phyloP scores from a whole-genome alignment of 495 filamentous ascomycete genomes.

The Opeltia flavorubescens region DNA sequence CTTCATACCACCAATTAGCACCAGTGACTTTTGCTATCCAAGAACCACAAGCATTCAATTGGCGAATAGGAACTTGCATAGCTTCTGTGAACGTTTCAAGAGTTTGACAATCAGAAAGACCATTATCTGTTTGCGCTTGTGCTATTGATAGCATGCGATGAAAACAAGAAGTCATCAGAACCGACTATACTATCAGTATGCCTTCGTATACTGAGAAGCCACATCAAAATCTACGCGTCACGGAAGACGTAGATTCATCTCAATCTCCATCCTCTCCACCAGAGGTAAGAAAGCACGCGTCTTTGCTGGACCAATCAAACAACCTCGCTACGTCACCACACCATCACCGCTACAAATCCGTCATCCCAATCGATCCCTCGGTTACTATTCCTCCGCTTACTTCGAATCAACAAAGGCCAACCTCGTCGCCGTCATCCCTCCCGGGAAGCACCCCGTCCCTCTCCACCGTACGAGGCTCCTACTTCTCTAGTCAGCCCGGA shows the following conservation, averaged over 20 bases:
- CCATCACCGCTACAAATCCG: not conserved
- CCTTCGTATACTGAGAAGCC: too few species aligned
- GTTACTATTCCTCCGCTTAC: not conserved
- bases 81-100: too few species aligned
- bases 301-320: not conserved
- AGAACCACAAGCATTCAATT: not conserved
- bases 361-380: not conserved
- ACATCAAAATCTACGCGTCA: too few species aligned
- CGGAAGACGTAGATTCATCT: not conserved
- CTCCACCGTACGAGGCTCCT: slow-evolving; percentile 11
- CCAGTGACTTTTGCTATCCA: not conserved
- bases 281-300: not conserved
- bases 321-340: not conserved
- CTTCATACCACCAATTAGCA: not conserved
- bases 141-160: too few species aligned
- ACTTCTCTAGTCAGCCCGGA: slow-evolving; percentile 20
- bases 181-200: too few species aligned
- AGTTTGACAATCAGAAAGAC: too few species aligned
- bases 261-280: not conserved
- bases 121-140: too few species aligned
- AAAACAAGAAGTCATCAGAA: too few species aligned
- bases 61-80: too few species aligned
- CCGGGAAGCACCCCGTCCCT: not conserved
- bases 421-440: slow-evolving; percentile 6
- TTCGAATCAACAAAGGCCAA: not conserved